Percentiles rank a stretch among this genome's conserved stretches.
Conservation (phyloP, 2,329 filamentous ascomycete genomes). For the Fusarium oxysporum region DNA sequence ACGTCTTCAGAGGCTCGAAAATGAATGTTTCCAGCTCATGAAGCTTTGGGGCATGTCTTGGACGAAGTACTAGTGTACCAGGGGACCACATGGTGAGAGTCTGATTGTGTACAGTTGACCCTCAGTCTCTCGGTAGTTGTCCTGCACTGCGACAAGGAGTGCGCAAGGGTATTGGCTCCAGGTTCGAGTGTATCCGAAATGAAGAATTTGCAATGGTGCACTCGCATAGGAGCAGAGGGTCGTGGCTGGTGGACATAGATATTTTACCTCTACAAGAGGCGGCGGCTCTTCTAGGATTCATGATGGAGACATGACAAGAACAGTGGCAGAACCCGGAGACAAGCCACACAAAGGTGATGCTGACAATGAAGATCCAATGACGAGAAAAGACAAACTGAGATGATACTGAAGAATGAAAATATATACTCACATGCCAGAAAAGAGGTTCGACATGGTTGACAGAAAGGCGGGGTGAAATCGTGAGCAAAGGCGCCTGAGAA, state of each 20-base stretch:
- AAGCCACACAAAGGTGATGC: neutral
- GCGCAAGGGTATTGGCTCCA: constrained; percentile 4
- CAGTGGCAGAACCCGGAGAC: neutral
- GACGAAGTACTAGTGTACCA: constrained; percentile 25
- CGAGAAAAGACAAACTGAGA: neutral
- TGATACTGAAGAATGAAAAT: constrained; percentile 10
- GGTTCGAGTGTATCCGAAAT: constrained; percentile 14
- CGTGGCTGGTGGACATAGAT: constrained; percentile 6
- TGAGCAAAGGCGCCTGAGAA: constrained; percentile 39
- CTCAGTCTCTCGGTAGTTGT: constrained; percentile 28
- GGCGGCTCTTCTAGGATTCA: neutral
- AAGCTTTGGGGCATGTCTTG: constrained; percentile 36
- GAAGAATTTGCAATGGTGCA: constrained; percentile 19
- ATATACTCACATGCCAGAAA: constrained; percentile 70
- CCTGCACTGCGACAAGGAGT: constrained; percentile 10
- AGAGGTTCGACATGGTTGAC: constrained; percentile 68
- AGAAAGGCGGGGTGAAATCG: constrained; percentile 43
- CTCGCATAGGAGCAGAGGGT: constrained; percentile 21
- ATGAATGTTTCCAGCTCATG: constrained; percentile 5
- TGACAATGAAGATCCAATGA: neutral
- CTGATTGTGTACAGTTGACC: constrained; percentile 14
- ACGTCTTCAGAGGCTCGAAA: constrained; percentile 4
- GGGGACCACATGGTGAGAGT: constrained; percentile 36
- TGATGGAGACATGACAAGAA: neutral
- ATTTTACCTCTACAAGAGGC: constrained; percentile 3